These are phyloP conservation scores for Xerocomellus dryophilus DNA, from an alignment of 768 basidiomycete genomes.

Conservation along the genomic window DNA sequence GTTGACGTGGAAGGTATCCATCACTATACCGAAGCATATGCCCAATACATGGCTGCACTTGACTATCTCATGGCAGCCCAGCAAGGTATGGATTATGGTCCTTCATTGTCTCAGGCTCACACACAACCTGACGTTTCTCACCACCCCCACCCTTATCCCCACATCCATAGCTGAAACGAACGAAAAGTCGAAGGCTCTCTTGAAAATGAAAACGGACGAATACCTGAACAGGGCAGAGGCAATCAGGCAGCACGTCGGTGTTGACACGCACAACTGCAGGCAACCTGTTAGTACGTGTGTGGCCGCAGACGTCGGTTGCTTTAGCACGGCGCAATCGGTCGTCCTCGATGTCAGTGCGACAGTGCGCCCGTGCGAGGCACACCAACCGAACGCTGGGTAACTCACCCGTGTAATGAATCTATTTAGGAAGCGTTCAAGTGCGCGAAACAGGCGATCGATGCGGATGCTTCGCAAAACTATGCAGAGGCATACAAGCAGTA, in stretches of 20 bases:
- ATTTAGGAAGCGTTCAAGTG: constrained; percentile 75
- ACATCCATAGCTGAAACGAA: constrained; percentile 10
- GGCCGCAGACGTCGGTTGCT: neutral
- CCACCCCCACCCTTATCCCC: neutral
- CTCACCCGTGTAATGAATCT: neutral
- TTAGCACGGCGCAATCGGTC: constrained; percentile 5
- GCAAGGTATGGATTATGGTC: no score
- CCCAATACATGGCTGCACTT: constrained; percentile 85
- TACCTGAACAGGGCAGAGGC: constrained; percentile 19
- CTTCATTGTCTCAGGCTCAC: neutral
- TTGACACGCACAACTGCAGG: neutral
- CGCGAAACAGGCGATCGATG: constrained; percentile 85
- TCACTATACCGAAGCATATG: constrained; percentile 91
- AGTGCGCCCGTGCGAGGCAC: neutral
- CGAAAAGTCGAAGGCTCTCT: constrained; percentile 17
- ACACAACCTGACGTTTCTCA: neutral
- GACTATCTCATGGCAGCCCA: constrained; percentile 98
- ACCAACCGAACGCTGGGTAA: neutral
- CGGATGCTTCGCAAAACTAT: constrained; percentile 87
- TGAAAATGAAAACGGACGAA: constrained; percentile 19
- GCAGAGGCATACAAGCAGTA: constrained; percentile 91
- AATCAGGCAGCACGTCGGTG: neutral
- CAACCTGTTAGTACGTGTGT: neutral
- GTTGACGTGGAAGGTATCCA: constrained; percentile 87
- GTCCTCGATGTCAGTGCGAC: constrained; percentile 16